Evolutionary conservation across 2,329 filamentous ascomycete species (phyloP).

Genomic region (Ascochyta clinopodiicola): DNA sequence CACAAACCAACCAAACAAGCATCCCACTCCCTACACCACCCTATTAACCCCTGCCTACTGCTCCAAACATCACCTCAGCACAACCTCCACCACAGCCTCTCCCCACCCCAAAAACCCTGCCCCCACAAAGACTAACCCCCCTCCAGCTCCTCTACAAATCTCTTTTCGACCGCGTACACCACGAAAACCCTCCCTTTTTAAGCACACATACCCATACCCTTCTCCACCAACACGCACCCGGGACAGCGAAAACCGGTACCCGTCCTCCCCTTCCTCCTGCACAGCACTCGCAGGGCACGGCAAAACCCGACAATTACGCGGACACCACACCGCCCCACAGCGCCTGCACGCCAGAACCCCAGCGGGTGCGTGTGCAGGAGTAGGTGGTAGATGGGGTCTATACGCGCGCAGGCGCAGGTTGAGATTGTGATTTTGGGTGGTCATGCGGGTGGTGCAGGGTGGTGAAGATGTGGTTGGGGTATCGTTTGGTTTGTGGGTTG

Average conservation of each 20-base stretch:
- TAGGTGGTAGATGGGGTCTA: background rate
- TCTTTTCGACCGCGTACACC: background rate
- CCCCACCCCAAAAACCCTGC: background rate
- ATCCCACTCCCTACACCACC: no score
- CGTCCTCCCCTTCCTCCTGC: background rate
- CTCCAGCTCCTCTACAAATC: constrained; percentile 1
- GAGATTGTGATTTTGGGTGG: background rate
- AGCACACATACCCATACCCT: background rate
- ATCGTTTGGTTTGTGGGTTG: background rate
- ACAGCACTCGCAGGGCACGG: background rate
- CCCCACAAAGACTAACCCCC: background rate
- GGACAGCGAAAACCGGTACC: background rate
- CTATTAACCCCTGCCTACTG: background rate
- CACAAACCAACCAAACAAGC: no score
- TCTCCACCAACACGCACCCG: background rate
- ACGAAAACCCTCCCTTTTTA: background rate
- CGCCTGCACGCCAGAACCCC: background rate
- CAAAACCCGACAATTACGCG: no score
- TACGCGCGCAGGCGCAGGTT: background rate
- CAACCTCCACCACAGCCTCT: background rate
- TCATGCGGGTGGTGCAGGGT: background rate
- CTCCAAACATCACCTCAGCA: background rate
- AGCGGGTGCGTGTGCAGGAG: background rate
- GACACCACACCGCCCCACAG: background rate
- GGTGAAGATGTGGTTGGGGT: background rate